Conservation (phyloP, 306 rosid species). For the Luffa aegyptiaca region DNA sequence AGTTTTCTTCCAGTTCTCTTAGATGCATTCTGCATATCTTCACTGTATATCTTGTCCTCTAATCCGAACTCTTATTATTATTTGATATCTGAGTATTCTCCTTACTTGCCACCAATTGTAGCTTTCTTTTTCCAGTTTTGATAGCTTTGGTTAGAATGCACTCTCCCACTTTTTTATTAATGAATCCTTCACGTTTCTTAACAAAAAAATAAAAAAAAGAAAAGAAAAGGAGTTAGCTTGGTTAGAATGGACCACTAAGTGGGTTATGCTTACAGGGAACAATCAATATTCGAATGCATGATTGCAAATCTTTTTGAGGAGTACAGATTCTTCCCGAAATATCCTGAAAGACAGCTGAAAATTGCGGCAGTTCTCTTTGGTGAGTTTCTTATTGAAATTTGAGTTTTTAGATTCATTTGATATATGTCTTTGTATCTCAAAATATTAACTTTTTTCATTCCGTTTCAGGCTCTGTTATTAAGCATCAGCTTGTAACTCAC, state of each 20-base stretch:
- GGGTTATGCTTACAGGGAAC: constrained; percentile 55
- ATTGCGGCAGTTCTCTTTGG: constrained; percentile 93
- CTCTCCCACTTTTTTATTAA: not conserved
- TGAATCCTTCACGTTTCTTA: not conserved
- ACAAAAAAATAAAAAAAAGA: not conserved
- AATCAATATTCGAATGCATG: constrained; percentile 81
- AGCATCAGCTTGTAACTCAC: constrained; percentile 94
- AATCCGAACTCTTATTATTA: not conserved
- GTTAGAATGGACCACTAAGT: not conserved
- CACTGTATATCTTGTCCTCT: not conserved
- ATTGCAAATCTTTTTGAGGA: constrained; percentile 89
- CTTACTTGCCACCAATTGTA: not conserved
- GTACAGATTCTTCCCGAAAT: constrained; percentile 86
- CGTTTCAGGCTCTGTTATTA: constrained; percentile 70
- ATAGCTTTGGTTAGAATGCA: not conserved
- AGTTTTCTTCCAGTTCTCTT: not conserved
- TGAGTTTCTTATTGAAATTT: constrained; percentile 26
- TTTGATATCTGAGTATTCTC: not conserved
- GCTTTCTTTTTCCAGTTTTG: not conserved
- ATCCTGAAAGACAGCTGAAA: constrained; percentile 92
- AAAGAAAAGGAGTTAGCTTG: not conserved
- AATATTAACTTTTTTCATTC: not conserved
- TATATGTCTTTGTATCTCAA: not conserved
- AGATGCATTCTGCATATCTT: not conserved
- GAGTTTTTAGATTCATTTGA: not conserved